These are phyloP conservation scores for Dactylellina parvicollis DNA, from an alignment of 2,329 filamentous ascomycete genomes.

Conservation along the genomic window DNA sequence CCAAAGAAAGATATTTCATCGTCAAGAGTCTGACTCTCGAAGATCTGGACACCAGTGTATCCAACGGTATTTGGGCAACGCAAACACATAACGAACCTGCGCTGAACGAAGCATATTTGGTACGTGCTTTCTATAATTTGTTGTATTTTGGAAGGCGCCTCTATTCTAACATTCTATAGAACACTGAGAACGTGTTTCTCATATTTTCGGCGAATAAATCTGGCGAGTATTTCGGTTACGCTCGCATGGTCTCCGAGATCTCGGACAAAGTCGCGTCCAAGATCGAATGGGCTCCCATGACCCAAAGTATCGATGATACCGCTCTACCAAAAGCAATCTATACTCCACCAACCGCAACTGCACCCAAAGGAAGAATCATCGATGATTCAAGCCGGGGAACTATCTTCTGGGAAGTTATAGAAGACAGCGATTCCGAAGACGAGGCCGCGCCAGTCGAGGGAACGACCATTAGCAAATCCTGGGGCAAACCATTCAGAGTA, in stretches of 20 bases:
- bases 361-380: slow-evolving; percentile 85
- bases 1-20: slow-evolving; percentile 84
- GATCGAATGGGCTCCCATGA: slow-evolving; percentile 74
- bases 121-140: slow-evolving; percentile 61
- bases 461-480: slow-evolving; percentile 69
- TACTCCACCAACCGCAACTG: slow-evolving; percentile 79
- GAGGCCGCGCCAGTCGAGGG: slow-evolving; percentile 61
- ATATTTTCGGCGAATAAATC: slow-evolving; percentile 98
- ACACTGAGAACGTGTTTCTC: slow-evolving; percentile 83
- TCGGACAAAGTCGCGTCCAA: slow-evolving; percentile 77
- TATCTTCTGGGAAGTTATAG: slow-evolving; percentile 92
- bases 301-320: slow-evolving; percentile 66
- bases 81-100: slow-evolving; percentile 90
- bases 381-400: slow-evolving; percentile 93
- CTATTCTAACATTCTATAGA: slow-evolving; percentile 64
- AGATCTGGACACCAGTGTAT: slow-evolving; percentile 87
- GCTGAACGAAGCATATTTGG: slow-evolving; percentile 84
- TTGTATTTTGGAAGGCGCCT: slow-evolving; percentile 33
- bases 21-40: slow-evolving; percentile 92
- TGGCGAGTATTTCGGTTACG: slow-evolving; percentile 95
- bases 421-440: slow-evolving; percentile 65
- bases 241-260: slow-evolving; percentile 86
- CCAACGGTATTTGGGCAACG: slow-evolving; percentile 90
- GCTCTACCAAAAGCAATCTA: slow-evolving; percentile 82
- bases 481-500: slow-evolving; percentile 90